Evolutionary conservation across 2,329 filamentous ascomycete genomes (phyloP).

Genomic region (Claviceps fusiformis): DNA sequence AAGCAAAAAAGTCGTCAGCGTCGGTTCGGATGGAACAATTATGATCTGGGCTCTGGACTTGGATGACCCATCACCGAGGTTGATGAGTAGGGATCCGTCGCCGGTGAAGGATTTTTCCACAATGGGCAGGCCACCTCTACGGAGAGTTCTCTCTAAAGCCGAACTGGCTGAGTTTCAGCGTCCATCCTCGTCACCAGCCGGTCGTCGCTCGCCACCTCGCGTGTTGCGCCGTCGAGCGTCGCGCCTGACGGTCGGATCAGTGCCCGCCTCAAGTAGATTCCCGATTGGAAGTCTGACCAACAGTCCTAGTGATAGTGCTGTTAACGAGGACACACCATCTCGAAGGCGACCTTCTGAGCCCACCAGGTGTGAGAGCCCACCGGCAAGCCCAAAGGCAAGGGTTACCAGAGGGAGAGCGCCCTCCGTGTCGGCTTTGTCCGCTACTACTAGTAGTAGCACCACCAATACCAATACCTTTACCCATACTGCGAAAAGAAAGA

Average conservation of each 20-base stretch:
- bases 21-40: constrained; percentile 66
- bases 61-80: constrained; percentile 27
- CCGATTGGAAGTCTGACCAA: constrained; percentile 25
- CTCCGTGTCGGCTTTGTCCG: constrained; percentile 38
- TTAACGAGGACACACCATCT: constrained; percentile 33
- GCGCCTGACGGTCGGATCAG: constrained; percentile 28
- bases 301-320: constrained; percentile 25
- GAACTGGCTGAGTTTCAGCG: constrained; percentile 72
- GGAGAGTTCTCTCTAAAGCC: constrained; percentile 74
- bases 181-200: constrained; percentile 27
- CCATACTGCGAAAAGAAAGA: constrained; percentile 32
- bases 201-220: constrained; percentile 42
- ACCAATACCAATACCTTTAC: neutral
- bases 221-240: constrained; percentile 42
- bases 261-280: constrained; percentile 21
- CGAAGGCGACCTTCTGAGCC: constrained; percentile 32
- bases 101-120: constrained; percentile 41
- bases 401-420: constrained; percentile 36
- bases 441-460: neutral
- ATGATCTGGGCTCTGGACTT: constrained; percentile 61
- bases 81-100: constrained; percentile 37
- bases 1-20: constrained; percentile 51
- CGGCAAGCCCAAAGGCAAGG: constrained; percentile 34
- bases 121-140: constrained; percentile 56
- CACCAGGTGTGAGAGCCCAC: constrained; percentile 33